Conservation (phyloP, 2,329 filamentous ascomycete species). For the Ceratocystis destructans region DNA sequence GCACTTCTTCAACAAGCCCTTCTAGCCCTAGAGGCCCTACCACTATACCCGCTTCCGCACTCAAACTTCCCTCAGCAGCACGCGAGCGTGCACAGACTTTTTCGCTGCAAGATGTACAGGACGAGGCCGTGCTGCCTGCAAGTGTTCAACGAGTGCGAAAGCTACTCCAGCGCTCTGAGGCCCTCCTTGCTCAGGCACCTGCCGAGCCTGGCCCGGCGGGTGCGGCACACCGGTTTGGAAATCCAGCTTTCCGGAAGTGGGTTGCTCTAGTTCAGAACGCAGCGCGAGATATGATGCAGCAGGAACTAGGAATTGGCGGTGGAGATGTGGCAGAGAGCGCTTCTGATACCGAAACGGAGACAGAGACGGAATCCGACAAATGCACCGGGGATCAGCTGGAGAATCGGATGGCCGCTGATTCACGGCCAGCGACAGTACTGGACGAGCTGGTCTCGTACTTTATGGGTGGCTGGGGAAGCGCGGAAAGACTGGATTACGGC, state of each 20-base stretch:
- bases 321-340: conserved; percentile 10
- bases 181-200: conserved; percentile 62
- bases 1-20: too few species aligned
- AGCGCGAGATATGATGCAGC: conserved; percentile 37
- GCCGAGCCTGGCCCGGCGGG: conserved; percentile 60
- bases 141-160: conserved; percentile 51
- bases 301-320: conserved; percentile 23
- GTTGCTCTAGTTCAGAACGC: conserved; percentile 52
- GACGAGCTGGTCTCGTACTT: conserved; percentile 43
- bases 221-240: conserved; percentile 61
- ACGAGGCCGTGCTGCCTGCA: conserved; percentile 27
- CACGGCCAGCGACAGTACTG: conserved; percentile 22
- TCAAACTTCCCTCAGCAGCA: conserved; percentile 22
- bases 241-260: conserved; percentile 82
- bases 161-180: conserved; percentile 51
- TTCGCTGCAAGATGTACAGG: conserved; percentile 1
- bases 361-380: not conserved
- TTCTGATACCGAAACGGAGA: not conserved
- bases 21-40: too few species aligned
- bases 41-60: not conserved
- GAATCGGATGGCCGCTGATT: not conserved
- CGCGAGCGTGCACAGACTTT: conserved; percentile 14
- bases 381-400: not conserved
- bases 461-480: conserved; percentile 72
- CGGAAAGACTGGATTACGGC: conserved; percentile 84